These are phyloP conservation scores for Colletotrichum filicis DNA, from an alignment of 2,329 filamentous ascomycete genomes.

Conservation along the genomic window DNA sequence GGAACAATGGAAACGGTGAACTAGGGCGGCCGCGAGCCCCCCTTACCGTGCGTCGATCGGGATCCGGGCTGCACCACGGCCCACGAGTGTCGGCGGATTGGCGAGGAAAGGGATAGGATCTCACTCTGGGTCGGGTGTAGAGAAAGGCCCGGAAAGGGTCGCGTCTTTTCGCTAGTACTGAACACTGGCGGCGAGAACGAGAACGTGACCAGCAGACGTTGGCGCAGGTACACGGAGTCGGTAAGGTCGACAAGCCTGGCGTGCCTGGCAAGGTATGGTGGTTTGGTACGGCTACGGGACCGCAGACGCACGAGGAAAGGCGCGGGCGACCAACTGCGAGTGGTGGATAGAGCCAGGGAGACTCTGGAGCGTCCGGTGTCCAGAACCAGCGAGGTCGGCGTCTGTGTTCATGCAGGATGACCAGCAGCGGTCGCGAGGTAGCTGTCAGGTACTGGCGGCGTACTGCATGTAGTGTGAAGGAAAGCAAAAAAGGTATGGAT, in stretches of 20 bases:
- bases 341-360: slow-evolving; percentile 54
- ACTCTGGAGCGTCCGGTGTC: slow-evolving; percentile 55
- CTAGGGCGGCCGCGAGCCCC: slow-evolving; percentile 21
- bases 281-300: neutral
- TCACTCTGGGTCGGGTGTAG: neutral
- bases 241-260: neutral
- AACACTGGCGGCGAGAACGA: neutral
- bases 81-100: slow-evolving; percentile 1
- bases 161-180: neutral
- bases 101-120: neutral
- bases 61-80: slow-evolving; percentile 5
- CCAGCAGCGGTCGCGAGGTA: neutral
- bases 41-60: slow-evolving; percentile 15
- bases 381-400: neutral
- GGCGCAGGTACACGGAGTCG: slow-evolving; percentile 20
- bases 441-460: neutral
- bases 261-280: too few species aligned
- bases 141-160: neutral
- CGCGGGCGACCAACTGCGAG: neutral
- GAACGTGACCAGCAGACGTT: neutral
- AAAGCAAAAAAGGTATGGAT: neutral
- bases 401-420: neutral
- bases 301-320: neutral
- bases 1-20: slow-evolving; percentile 23
- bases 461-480: neutral